Base-by-base conservation (phyloP, 495 filamentous ascomycete genomes). In the Aspergillus indologenus region DNA sequence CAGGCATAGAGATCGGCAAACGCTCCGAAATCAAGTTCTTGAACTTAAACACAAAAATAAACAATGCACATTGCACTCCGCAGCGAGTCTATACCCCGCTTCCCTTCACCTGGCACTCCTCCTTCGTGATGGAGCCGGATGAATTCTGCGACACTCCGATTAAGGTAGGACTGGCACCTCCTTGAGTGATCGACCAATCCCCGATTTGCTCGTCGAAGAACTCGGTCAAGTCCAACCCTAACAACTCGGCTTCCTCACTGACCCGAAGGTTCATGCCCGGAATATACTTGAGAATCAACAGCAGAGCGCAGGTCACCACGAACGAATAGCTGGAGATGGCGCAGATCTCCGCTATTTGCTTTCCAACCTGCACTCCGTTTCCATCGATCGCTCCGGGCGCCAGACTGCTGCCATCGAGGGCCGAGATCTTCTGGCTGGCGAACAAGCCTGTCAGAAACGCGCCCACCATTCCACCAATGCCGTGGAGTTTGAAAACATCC, bases 401-500 rank as follows among this genome's bases (percentile, higher is more conserved):
- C 20, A 75, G 57, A 0, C 78, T 80, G 11, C 61, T 67, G 19
- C 82, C 80, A 52, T 85, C 81, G 21, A 84, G 70, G 8, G 68
- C 64, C 2, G 73, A 74, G 40, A 77, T 66, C n/a, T 69, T 74
- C 19, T 67, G 53, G 23, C 67, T 71, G n/a, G 85, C 83, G 58
- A 87, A 87, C 51, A 86, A 79, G 0, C 84, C 83, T 0, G 83
- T 87, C 49, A 87, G 63, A 65, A 87, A 83, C n/a, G 76, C 74
- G 3, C 85, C 85, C 22, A 82, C 70, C 71, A 85, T 83, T 1
- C 85, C 85, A 23, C 84, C 85, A 34, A 85, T 68, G 14, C 81
- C 84, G 64, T 87, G 83, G 22, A 86, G 77, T 58, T 83, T 84
- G 71, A 86, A 86, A 19, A 87, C 83, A 57, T 85, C 82, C 71